Evolutionary conservation across 768 basidiomycete species (phyloP).

Genomic region (Postia placenta): DNA sequence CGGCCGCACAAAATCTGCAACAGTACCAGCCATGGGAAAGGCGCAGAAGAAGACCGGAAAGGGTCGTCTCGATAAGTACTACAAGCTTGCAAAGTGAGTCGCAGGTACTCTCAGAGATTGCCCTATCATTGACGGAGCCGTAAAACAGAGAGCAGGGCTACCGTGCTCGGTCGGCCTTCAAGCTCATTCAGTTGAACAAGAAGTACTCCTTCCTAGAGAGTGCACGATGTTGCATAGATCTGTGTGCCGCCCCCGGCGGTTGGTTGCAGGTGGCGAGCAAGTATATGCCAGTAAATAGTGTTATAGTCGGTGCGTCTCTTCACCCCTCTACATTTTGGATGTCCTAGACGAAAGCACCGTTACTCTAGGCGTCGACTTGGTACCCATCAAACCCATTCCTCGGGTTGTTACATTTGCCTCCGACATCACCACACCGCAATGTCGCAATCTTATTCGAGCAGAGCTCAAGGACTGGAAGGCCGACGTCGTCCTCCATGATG

Average conservation of each 20-base stretch:
- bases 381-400: constrained; percentile 94
- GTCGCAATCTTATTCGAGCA: constrained; percentile 76
- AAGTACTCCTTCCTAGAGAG: constrained; percentile 91
- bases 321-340: constrained; percentile 6
- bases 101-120: not conserved
- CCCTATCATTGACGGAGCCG: not conserved
- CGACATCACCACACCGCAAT: constrained; percentile 91
- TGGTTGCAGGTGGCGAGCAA: constrained; percentile 99
- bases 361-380: constrained; percentile 81
- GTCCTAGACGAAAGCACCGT: constrained; percentile 2
- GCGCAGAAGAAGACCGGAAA: constrained; percentile 95
- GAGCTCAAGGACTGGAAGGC: constrained; percentile 99
- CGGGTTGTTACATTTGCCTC: constrained; percentile 86
- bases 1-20: not conserved
- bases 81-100: constrained; percentile 83
- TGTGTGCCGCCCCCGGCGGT: constrained; percentile 97
- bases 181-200: constrained; percentile 97
- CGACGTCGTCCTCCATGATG: constrained; percentile 96
- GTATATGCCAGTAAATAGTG: constrained; percentile 89
- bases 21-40: constrained; percentile 26
- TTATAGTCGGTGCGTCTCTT: constrained; percentile 72
- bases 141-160: constrained; percentile 89
- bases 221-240: constrained; percentile 91
- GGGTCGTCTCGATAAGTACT: constrained; percentile 94
- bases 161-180: constrained; percentile 98